Evolutionary conservation across 2,329 filamentous ascomycete genomes (phyloP).

Genomic region (Stachybotrys echinatus): DNA sequence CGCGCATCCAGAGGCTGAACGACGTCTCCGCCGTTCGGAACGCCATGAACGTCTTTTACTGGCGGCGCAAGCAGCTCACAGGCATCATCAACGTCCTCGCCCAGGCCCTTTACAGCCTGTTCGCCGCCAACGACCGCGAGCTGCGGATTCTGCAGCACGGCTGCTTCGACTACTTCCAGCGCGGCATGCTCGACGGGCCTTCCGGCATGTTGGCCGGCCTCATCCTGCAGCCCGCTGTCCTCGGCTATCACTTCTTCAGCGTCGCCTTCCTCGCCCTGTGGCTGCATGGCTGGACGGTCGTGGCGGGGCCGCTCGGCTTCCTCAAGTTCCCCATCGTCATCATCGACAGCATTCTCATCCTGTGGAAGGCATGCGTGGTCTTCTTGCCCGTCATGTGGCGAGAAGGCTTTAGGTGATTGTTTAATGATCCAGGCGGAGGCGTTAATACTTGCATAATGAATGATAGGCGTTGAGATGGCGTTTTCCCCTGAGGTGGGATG

Average conservation of each 20-base stretch:
- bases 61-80: constrained; percentile 75
- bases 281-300: constrained; percentile 40
- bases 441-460: not conserved
- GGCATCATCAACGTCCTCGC: constrained; percentile 97
- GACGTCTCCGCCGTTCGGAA: constrained; percentile 60
- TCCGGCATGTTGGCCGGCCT: constrained; percentile 78
- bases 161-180: constrained; percentile 89
- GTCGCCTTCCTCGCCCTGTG: constrained; percentile 88
- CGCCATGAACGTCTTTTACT: constrained; percentile 76
- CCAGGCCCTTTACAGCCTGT: constrained; percentile 85
- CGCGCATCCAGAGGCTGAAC: constrained; percentile 61
- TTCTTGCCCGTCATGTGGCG: constrained; percentile 77
- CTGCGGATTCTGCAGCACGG: constrained; percentile 78
- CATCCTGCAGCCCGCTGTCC: constrained; percentile 67
- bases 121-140: constrained; percentile 75
- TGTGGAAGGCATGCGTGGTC: constrained; percentile 76
- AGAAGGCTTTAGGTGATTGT: constrained; percentile 41
- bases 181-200: constrained; percentile 70
- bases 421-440: not conserved
- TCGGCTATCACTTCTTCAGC: constrained; percentile 91
- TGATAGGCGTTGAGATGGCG: not conserved
- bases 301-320: constrained; percentile 30
- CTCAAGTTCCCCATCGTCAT: constrained; percentile 54
- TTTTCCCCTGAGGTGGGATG: not conserved
- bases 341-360: constrained; percentile 61